Base-by-base conservation (phyloP, 2,329 filamentous ascomycete genomes). In the Epichloe elymi region DNA sequence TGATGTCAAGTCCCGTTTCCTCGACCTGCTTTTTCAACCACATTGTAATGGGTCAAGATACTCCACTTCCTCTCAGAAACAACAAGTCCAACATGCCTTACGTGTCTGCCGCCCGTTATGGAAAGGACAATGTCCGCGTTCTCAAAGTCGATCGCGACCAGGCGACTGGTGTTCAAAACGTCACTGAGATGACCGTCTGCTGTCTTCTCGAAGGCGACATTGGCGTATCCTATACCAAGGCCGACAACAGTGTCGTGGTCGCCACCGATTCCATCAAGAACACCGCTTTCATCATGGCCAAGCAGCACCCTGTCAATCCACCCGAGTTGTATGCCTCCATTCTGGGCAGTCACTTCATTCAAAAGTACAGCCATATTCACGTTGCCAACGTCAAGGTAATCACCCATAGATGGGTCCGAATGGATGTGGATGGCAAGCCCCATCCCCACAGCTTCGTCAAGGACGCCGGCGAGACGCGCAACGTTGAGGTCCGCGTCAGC, bases 221-320 rank as follows among this genome's bases (percentile, higher is more conserved):
- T 60, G 87, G 93, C 50, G 80, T 62, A 56, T 94, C 88, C 57
- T 98, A 95, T 77, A 98, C 91, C 55, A 70, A 79, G 63, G 91
- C 88, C 60, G 90, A 98, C 74, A 98, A 98, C 77, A 86, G 84
- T 61, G 87, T 94, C 57, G 82, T 98, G 53, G 91, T 98, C 54
- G 89, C 93, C 56, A 98, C 93, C 54, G 93, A 98, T 70, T 91
- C 89, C 26, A 95, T 97, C 73, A 98, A 98, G 75, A 95, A 98
- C 72, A 97, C 86, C 61, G 83, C 87, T 65, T 95, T 93, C 75
- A 89, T 98, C 71, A 85, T 88, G 64, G 91, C 93, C 63, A 96
- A 95, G 74, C 85, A 94, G 71, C 77, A 94, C 73, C 87, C 90
- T 36, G 86, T 98, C 60, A 88, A 84, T 59, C 90, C 93, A 15